A percentile compares a stretch with the other conserved stretches of the same genome.
Evolutionary conservation across 2,329 filamentous ascomycete species (phyloP).

Genomic region (Colletotrichum sublineola): DNA sequence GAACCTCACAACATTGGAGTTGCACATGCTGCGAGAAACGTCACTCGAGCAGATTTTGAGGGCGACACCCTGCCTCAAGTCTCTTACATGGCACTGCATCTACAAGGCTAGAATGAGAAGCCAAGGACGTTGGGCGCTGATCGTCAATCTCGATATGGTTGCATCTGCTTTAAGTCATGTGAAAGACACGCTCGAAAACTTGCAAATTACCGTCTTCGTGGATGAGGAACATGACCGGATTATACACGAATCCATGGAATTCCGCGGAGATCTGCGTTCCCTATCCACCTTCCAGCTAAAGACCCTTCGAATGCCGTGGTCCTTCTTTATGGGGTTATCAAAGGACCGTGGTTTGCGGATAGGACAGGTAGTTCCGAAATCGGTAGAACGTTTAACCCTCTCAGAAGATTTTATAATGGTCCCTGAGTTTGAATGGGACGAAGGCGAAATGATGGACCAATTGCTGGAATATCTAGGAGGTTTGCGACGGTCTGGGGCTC

Average conservation of each 20-base stretch:
- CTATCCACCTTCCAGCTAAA: not conserved
- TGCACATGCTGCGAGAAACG: not conserved
- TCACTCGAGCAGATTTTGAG: not conserved
- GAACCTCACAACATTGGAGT: not conserved
- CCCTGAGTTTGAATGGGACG: not conserved
- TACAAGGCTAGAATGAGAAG: not conserved
- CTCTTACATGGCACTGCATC: not conserved
- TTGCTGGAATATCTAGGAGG: not conserved
- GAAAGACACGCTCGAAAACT: not conserved
- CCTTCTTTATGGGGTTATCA: not conserved
- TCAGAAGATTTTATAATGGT: not conserved
- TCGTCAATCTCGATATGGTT: not conserved
- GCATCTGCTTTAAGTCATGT: not conserved
- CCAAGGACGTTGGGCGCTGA: not conserved
- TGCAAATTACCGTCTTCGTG: not conserved
- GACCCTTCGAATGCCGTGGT: not conserved
- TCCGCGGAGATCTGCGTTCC: not conserved
- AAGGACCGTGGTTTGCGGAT: not conserved
- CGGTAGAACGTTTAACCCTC: not conserved
- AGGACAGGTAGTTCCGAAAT: not conserved
- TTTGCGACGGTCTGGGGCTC: not conserved
- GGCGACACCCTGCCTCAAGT: not conserved
- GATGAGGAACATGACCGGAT: not conserved
- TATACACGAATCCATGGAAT: not conserved
- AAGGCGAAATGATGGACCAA: not conserved